Conservation (phyloP, 2,329 filamentous ascomycete genomes). For the Fusarium algeriense region DNA sequence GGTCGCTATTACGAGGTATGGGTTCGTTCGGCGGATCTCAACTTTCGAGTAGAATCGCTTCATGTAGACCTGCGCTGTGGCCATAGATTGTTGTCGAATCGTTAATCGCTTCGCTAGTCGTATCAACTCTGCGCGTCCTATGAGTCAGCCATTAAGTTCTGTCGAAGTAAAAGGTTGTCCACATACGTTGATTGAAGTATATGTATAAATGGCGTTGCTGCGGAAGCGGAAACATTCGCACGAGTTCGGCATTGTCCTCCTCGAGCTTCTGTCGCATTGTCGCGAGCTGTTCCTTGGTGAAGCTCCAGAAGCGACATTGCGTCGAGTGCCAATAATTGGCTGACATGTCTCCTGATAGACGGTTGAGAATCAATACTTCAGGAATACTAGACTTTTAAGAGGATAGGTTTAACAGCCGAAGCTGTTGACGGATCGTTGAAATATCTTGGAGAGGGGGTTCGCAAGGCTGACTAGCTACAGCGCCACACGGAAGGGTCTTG, state of each 20-base stretch:
- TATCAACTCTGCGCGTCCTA: slow-evolving; percentile 71
- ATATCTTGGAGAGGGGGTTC: slow-evolving; percentile 14
- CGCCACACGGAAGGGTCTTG: slow-evolving; percentile 26
- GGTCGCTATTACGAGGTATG: slow-evolving; percentile 92
- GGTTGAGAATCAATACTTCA: slow-evolving; percentile 16
- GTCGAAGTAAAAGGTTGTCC: neutral
- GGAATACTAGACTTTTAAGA: neutral
- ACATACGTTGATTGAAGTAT: slow-evolving; percentile 89
- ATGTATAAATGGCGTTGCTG: slow-evolving; percentile 86
- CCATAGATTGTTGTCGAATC: slow-evolving; percentile 90
- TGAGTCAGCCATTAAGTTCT: slow-evolving; percentile 7
- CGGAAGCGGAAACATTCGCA: slow-evolving; percentile 84
- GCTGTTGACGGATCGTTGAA: slow-evolving; percentile 18
- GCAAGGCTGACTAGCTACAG: slow-evolving; percentile 24
- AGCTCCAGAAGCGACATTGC: slow-evolving; percentile 90
- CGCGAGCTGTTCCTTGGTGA: slow-evolving; percentile 83
- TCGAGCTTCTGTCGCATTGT: slow-evolving; percentile 81
- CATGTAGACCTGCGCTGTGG: slow-evolving; percentile 94
- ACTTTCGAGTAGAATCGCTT: slow-evolving; percentile 93
- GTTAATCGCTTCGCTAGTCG: slow-evolving; percentile 87
- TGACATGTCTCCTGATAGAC: slow-evolving; percentile 71
- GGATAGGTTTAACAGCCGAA: slow-evolving; percentile 6
- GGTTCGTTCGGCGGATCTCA: slow-evolving; percentile 92
- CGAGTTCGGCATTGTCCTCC: slow-evolving; percentile 78
- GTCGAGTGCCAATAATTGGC: slow-evolving; percentile 98